Base-by-base conservation (phyloP, 1,284 basidiomycete species). In the Ustilago tritici region DNA sequence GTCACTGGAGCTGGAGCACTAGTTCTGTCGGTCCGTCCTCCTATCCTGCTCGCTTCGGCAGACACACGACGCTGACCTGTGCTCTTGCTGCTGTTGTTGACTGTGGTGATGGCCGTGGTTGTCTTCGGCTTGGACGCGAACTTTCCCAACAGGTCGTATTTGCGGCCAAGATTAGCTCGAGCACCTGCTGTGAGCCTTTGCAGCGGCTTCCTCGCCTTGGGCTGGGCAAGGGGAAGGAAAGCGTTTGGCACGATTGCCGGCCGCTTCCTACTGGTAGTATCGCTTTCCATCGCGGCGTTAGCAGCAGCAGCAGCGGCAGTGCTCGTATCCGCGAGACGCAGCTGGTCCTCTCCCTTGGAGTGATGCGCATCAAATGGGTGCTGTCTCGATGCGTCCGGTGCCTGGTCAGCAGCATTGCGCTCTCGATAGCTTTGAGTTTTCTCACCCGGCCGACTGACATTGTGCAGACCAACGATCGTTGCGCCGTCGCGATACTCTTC, bases 401-500 rank as follows among this genome's bases (percentile, higher is more conserved):
- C 31, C 3, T 55, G 31, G 3, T 36, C 43, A 23, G 40, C 34
- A n/a, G 49, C 58, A 34, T 68, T 49, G 17, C 55, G 65, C 23
- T 68, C 62, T 6, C 58, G 40, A 14, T 54, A 61, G 54, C 28
- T n/a, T 36, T 65, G 65, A 12, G 52, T 40, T 11, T 61, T 54
- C 8, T 57, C 61, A 32, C 52, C 52, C 35, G 49, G 23, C 14
- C 56, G 56, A 23, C 56, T 34, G 23, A 36, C 46, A n/a, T 46
- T 53, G 7, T 74, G 61, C n/a, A 66, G 32, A 14, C 76, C 78
- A 36, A 79, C 62, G 2, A 76, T 73, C 4, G 72, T 68, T 41
- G 56, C 65, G 28, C 61, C 61, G 31, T 80, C 76, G 15, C 65
- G 65, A 34, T 65, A 76, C 14, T 83, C 80, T n/a, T 82, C 77